phyloP scores from a whole-genome alignment of 225 moss, liverwort and hornwort species.

The Climacium dendroides region DNA sequence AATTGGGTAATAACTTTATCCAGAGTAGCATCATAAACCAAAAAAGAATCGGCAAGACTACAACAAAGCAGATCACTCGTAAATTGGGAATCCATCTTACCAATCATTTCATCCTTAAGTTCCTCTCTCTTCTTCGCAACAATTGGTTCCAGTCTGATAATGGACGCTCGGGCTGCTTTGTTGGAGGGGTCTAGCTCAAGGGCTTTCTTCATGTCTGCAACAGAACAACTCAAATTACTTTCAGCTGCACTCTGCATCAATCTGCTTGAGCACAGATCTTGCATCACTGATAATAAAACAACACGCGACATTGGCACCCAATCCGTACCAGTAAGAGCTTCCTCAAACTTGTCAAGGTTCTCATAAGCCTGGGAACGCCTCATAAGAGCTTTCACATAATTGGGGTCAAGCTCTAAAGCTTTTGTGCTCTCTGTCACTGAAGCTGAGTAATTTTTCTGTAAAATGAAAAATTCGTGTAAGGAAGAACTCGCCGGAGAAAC shows the following conservation, averaged over 20 bases:
- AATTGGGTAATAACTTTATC: not conserved
- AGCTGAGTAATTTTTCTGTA: constrained; percentile 36
- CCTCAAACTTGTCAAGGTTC: constrained; percentile 71
- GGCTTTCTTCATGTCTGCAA: constrained; percentile 66
- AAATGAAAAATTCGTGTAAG: not conserved
- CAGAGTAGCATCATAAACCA: not conserved
- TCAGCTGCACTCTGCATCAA: not conserved
- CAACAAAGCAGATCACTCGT: not conserved
- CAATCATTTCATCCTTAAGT: constrained; percentile 84
- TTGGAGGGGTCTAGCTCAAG: constrained; percentile 72
- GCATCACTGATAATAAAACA: not conserved
- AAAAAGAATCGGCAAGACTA: not conserved
- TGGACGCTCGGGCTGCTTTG: constrained; percentile 27
- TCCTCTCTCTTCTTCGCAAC: constrained; percentile 88
- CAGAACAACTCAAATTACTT: not conserved
- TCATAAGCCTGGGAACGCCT: constrained; percentile 75
- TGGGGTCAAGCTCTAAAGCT: constrained; percentile 75
- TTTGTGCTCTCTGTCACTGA: constrained; percentile 80
- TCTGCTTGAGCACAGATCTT: not conserved
- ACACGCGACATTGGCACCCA: not conserved
- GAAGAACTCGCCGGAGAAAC: not conserved
- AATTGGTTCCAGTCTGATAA: constrained; percentile 56
- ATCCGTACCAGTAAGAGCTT: constrained; percentile 55
- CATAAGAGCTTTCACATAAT: constrained; percentile 72
- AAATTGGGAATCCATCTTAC: not conserved